Conservation (phyloP, 352 stramenopile genomes). For the Pythium pectinolyticum region DNA sequence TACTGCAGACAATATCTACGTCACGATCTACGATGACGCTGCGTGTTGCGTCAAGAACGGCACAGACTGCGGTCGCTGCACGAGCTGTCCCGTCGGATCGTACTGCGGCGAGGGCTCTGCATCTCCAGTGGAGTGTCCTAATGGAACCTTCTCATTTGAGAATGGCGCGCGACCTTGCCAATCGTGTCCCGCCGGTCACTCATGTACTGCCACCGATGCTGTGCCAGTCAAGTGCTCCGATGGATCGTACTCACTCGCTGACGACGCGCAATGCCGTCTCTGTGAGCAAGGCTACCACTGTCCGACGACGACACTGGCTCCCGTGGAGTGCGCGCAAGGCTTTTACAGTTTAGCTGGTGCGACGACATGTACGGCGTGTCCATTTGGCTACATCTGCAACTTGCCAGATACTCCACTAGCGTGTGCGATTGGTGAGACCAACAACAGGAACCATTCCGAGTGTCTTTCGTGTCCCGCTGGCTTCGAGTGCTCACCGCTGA, state of each 20-base stretch:
- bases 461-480: conserved; percentile 50
- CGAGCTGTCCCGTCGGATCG: conserved; percentile 40
- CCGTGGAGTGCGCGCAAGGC: conserved; percentile 18
- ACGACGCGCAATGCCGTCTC: conserved; percentile 37
- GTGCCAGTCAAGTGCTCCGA: conserved; percentile 21
- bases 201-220: conserved; percentile 17
- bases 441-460: conserved; percentile 41
- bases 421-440: conserved; percentile 44
- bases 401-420: conserved; percentile 26
- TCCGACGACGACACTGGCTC: conserved; percentile 7
- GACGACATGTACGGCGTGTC: conserved; percentile 42
- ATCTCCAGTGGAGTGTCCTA: conserved; percentile 32
- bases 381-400: conserved; percentile 46
- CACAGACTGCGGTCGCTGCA: conserved; percentile 6
- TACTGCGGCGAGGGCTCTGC: conserved; percentile 42
- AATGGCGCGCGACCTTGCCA: conserved; percentile 32
- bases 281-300: conserved; percentile 43
- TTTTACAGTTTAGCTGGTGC: conserved; percentile 33
- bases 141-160: conserved; percentile 37
- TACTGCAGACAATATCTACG: conserved; percentile 28
- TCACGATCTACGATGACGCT: conserved; percentile 50
- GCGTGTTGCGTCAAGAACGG: background rate
- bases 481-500: conserved; percentile 39
- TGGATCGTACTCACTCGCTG: conserved; percentile 46
- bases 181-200: conserved; percentile 42